A percentile compares a stretch with the other conserved stretches of the same genome.
Conservation (phyloP, 2,329 filamentous ascomycete genomes). For the Nothophaeocryptopus gaeumannii region DNA sequence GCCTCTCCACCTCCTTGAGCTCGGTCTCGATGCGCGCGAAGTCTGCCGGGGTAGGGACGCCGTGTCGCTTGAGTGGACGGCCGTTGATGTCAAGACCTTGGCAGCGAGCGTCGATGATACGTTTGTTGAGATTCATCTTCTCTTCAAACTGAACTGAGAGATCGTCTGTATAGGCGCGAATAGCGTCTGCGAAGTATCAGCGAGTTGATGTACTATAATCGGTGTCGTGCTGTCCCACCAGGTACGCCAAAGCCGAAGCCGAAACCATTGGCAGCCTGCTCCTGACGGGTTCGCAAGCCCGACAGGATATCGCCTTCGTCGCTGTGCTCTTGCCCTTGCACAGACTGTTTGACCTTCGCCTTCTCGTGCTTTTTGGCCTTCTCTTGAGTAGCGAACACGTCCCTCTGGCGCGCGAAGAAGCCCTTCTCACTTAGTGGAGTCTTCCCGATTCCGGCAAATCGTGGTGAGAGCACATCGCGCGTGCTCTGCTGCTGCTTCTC, state of each 20-base stretch:
- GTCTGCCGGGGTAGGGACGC: constrained; percentile 19
- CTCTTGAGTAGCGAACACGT: constrained; percentile 2
- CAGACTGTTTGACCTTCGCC: not conserved
- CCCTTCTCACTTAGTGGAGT: constrained; percentile 2
- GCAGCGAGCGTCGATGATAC: constrained; percentile 18
- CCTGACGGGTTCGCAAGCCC: too few relatives aligned
- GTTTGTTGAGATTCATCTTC: not conserved
- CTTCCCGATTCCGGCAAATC: constrained; percentile 13
- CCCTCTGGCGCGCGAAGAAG: constrained; percentile 7
- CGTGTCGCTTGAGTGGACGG: constrained; percentile 12
- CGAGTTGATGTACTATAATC: too few relatives aligned
- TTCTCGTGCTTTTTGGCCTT: constrained; percentile 2
- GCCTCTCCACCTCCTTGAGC: constrained; percentile 11
- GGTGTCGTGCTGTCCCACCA: too few relatives aligned
- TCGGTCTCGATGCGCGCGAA: constrained; percentile 18
- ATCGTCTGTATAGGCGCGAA: too few relatives aligned
- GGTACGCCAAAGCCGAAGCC: too few relatives aligned
- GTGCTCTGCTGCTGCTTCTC: not conserved
- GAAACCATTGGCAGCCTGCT: too few relatives aligned
- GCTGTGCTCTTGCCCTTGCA: too few relatives aligned
- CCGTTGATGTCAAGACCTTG: constrained; percentile 21
- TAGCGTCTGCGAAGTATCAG: too few relatives aligned
- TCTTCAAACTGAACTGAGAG: too few relatives aligned
- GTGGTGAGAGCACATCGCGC: constrained; percentile 8
- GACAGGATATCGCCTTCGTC: too few relatives aligned